Base-by-base conservation (phyloP, 139 green algal species). In the Asterochloris sp. region DNA sequence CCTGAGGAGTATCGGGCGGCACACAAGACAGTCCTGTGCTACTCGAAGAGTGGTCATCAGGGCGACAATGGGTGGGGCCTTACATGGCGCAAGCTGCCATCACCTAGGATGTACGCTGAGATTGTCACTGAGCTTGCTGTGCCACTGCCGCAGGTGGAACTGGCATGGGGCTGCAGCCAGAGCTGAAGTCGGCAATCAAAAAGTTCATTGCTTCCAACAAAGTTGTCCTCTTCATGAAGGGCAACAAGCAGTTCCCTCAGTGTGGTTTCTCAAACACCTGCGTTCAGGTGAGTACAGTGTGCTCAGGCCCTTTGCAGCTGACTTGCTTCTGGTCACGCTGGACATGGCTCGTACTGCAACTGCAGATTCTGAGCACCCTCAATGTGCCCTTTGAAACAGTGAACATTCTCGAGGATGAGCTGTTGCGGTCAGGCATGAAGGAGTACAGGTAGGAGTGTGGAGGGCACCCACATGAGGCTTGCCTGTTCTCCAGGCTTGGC, bases 211-310 rank as follows among this genome's bases (percentile, higher is more conserved):
- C 24, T 10, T 73, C 91, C 12, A 91, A 97, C 92, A 96, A 95
- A 78, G 82, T 97, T 24, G 90, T 98, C 9, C 84, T 98, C 17
- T 99, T 98, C 84, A 94, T 93, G 90, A 87, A 85, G 66, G 82
- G 79, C 24, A 87, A 66, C 14, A 73, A 78, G 69, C 78, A 83
- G 82, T 83, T 87, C 19, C 64, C 64, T 38, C 90, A 96, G 91
- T 99, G 97, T 80, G 97, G 97, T 71, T 99, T 99, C 88, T 96
- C 89, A 76, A 98, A 98, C 87, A 98, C 92, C 1, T 94, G 95
- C 14, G 94, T 98, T 19, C 94, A 97, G 84, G 88, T 92, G 27
- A 24, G n/a, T 0, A 11, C 11, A 19, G 23, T 54, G 26, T 26
- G 23, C 12, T 63, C 13, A n/a, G 12, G 29, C 73, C n/a, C 0